phyloP scores from a whole-genome alignment of 163 green algal species.

The Trebouxia gelatinosa region DNA sequence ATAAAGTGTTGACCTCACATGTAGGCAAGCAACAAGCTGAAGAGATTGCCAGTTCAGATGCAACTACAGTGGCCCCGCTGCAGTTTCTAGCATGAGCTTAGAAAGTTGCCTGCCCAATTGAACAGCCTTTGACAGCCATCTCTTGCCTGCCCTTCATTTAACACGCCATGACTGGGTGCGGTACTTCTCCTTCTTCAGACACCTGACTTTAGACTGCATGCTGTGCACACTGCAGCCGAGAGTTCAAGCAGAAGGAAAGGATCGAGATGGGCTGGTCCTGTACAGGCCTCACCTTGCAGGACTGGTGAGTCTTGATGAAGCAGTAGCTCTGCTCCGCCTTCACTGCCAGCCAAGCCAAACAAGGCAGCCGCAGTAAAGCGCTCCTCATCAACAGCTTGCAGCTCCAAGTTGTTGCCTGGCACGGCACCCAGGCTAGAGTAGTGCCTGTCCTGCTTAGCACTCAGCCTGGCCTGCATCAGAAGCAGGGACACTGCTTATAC shows the following conservation, averaged over 20 bases:
- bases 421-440: neutral
- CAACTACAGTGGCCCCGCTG: too few relatives aligned
- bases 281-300: neutral
- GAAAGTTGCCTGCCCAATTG: neutral
- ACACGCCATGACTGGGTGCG: too few relatives aligned
- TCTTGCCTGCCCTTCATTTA: too few relatives aligned
- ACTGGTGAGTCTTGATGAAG: neutral
- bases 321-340: neutral
- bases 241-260: too few relatives aligned
- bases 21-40: neutral
- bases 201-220: too few relatives aligned
- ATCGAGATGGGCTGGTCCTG: too few relatives aligned
- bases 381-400: constrained; percentile 25
- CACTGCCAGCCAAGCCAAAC: constrained; percentile 14
- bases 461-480: constrained; percentile 6
- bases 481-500: too few relatives aligned
- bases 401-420: constrained; percentile 20
- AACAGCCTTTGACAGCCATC: too few relatives aligned
- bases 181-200: too few relatives aligned
- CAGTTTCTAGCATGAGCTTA: too few relatives aligned
- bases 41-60: neutral
- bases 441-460: constrained; percentile 12
- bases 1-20: neutral
- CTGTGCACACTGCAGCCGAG: too few relatives aligned
- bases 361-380: constrained; percentile 15